A percentile compares a stretch with the other conserved stretches of the same genome.
phyloP scores from a whole-genome alignment of 306 rosid genomes.

The Fagus crenata region DNA sequence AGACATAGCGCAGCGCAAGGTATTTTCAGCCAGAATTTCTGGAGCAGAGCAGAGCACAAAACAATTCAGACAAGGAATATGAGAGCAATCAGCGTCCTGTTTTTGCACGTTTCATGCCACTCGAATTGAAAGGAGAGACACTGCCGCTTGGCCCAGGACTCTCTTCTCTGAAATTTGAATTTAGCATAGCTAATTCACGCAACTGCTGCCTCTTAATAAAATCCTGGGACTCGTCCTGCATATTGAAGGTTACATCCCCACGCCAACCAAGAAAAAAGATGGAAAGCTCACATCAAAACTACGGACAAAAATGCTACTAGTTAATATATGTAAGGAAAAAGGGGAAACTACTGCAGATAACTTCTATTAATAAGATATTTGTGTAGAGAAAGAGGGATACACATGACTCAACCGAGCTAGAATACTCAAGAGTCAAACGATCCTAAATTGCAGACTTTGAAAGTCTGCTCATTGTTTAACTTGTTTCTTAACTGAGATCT shows the following conservation, averaged over 20 bases:
- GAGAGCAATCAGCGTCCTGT: constrained; percentile 66
- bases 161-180: constrained; percentile 88
- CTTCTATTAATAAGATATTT: constrained; percentile 24
- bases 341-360: not conserved
- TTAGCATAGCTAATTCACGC: constrained; percentile 86
- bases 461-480: not conserved
- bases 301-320: not conserved
- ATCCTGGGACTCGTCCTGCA: constrained; percentile 94
- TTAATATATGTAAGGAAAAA: constrained; percentile 5
- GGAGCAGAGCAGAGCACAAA: constrained; percentile 33
- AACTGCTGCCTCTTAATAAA: constrained; percentile 86
- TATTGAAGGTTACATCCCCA: constrained; percentile 22
- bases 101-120: constrained; percentile 95
- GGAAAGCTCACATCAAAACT: constrained; percentile 16
- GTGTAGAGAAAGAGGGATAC: constrained; percentile 12
- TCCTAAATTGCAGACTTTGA: constrained; percentile 14
- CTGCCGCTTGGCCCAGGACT: constrained; percentile 92
- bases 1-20: constrained; percentile 28
- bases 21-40: constrained; percentile 38
- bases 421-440: not conserved
- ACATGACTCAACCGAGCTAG: constrained; percentile 1
- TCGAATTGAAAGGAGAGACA: constrained; percentile 87
- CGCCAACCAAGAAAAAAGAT: constrained; percentile 14
- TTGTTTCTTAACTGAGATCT: no score
- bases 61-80: constrained; percentile 30